A percentile compares a stretch with the other conserved stretches of the same genome.
Conservation (phyloP, 2,329 filamentous ascomycete species). For the Fusarium subtropicale region DNA sequence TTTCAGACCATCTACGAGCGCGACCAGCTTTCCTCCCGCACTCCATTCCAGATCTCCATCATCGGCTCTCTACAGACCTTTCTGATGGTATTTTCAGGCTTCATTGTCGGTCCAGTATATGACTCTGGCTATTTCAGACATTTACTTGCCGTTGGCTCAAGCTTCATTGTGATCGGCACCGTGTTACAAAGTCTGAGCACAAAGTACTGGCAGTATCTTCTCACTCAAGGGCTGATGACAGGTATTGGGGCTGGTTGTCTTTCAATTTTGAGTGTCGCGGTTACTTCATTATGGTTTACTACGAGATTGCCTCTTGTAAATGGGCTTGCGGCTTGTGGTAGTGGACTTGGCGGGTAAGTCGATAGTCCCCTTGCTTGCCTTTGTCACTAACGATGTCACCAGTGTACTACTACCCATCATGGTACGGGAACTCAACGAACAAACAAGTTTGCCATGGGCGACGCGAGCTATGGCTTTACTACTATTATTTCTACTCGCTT, state of each 20-base stretch:
- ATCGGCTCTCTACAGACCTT: conserved; percentile 40
- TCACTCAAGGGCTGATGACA: conserved; percentile 77
- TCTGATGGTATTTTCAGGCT: conserved; percentile 43
- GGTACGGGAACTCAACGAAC: conserved; percentile 22
- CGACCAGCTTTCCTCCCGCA: conserved; percentile 1
- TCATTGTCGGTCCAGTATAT: conserved; percentile 39
- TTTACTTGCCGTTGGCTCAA: conserved; percentile 26
- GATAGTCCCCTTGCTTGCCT: no score
- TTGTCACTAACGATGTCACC: rapidly evolving
- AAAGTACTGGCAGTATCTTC: conserved; percentile 82
- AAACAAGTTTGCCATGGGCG: conserved; percentile 24
- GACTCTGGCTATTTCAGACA: conserved; percentile 40
- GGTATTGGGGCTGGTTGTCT: conserved; percentile 78
- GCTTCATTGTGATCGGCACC: conserved; percentile 34
- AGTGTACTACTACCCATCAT: conserved; percentile 41
- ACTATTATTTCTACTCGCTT: neutral
- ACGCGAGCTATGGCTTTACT: conserved; percentile 29
- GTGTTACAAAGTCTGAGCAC: conserved; percentile 37
- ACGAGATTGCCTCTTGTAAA: conserved; percentile 78
- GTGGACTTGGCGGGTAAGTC: conserved; percentile 69
- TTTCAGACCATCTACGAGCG: conserved; percentile 46
- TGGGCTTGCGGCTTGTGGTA: conserved; percentile 80
- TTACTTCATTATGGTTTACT: conserved; percentile 82
- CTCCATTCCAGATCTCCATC: conserved; percentile 40
- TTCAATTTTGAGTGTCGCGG: conserved; percentile 81